phyloP scores from a whole-genome alignment of 768 basidiomycete genomes.

The Rhodotorula toruloides region DNA sequence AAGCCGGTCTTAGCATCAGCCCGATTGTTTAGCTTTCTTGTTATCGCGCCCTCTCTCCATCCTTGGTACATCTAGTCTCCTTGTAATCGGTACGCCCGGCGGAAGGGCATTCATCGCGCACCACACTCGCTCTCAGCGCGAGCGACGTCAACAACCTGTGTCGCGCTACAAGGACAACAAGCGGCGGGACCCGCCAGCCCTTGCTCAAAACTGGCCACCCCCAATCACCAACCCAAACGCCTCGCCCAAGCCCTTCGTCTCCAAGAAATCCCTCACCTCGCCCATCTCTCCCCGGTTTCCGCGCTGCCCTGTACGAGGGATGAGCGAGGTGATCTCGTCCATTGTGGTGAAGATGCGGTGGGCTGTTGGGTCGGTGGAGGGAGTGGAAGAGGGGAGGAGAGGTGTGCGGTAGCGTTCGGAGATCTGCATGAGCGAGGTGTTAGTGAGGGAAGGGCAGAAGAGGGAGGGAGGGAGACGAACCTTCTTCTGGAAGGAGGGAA shows the following conservation, averaged over 20 bases:
- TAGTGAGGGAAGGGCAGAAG: not conserved
- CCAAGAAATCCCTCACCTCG: constrained; percentile 46
- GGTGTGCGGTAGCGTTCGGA: constrained; percentile 46
- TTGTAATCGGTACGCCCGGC: too few relatives aligned
- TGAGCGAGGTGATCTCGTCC: constrained; percentile 47
- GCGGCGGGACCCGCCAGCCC: too few relatives aligned
- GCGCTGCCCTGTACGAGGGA: constrained; percentile 45
- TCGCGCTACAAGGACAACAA: too few relatives aligned
- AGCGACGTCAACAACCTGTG: too few relatives aligned
- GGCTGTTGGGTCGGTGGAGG: not conserved
- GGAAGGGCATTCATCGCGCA: too few relatives aligned
- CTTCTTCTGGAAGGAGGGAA: constrained; percentile 50
- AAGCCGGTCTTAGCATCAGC: too few relatives aligned
- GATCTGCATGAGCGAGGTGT: constrained; percentile 39
- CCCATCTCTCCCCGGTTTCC: constrained; percentile 48
- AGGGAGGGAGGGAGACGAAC: constrained; percentile 17
- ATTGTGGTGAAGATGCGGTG: constrained; percentile 44
- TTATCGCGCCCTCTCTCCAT: too few relatives aligned
- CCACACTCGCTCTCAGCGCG: too few relatives aligned
- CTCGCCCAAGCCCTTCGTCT: constrained; percentile 45
- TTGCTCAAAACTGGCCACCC: constrained; percentile 22
- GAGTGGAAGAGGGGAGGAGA: constrained; percentile 2
- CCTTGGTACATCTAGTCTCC: too few relatives aligned
- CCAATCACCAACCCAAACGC: constrained; percentile 46
- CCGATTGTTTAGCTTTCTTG: too few relatives aligned